These are phyloP conservation scores for Tritrichomonas musculus DNA, from an alignment of 208 protist genomes.

Conservation along the genomic window DNA sequence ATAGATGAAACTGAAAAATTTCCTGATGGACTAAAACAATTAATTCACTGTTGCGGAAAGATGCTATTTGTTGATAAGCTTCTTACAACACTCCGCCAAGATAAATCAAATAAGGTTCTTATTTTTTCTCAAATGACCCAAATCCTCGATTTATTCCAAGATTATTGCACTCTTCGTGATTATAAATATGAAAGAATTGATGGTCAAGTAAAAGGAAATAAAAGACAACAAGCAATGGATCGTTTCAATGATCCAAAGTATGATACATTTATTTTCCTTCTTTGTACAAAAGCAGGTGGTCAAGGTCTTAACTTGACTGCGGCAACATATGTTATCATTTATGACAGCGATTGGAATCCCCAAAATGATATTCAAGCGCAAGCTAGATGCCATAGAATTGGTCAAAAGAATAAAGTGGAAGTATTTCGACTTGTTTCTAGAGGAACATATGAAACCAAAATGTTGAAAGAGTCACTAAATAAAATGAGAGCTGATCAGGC, in stretches of 20 bases:
- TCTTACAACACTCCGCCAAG: conserved; percentile 50
- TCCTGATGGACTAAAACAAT: not conserved
- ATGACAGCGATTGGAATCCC: conserved; percentile 88
- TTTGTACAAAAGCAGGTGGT: conserved; percentile 66
- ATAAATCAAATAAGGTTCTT: conserved; percentile 77
- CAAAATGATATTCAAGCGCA: conserved; percentile 90
- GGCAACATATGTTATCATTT: conserved; percentile 67
- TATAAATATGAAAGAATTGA: conserved; percentile 43
- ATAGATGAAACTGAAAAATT: not conserved
- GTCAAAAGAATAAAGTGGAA: conserved; percentile 66
- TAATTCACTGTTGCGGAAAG: conserved; percentile 32
- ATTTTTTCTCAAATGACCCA: conserved; percentile 91
- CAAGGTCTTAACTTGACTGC: conserved; percentile 67
- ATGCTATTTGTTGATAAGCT: conserved; percentile 49
- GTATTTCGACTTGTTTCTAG: not conserved
- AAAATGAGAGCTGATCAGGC: conserved; percentile 73
- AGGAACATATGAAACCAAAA: conserved; percentile 78
- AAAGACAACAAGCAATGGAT: conserved; percentile 50
- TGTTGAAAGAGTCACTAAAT: conserved; percentile 68
- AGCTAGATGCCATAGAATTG: conserved; percentile 82
- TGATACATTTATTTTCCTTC: conserved; percentile 59
- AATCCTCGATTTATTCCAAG: conserved; percentile 55
- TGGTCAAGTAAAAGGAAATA: conserved; percentile 39
- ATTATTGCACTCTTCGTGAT: conserved; percentile 31
- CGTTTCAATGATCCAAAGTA: conserved; percentile 47